A percentile compares a stretch with the other conserved stretches of the same genome.
Conservation (phyloP, 2,329 filamentous ascomycete genomes). For the Fusarium brachygibbosum region DNA sequence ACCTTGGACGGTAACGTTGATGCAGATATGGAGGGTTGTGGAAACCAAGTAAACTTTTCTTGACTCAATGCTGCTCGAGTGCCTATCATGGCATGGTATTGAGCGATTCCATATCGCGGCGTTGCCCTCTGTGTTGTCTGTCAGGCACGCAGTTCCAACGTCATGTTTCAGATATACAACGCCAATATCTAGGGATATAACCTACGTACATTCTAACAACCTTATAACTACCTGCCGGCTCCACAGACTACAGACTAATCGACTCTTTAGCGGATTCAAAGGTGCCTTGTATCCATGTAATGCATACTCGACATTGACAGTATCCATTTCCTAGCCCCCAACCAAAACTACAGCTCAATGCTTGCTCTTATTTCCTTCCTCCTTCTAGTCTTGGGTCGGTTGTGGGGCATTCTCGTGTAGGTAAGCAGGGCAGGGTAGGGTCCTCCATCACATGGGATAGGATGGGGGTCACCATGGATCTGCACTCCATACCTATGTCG, state of each 20-base stretch:
- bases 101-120: background rate
- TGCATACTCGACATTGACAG: slow-evolving; percentile 11
- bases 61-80: background rate
- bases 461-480: slow-evolving; percentile 28
- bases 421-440: slow-evolving; percentile 16
- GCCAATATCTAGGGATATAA: background rate
- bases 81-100: background rate
- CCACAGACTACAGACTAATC: background rate
- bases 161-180: slow-evolving; percentile 15
- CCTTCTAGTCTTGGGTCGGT: slow-evolving; percentile 11
- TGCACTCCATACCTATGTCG: slow-evolving; percentile 23
- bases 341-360: background rate
- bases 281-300: slow-evolving; percentile 1
- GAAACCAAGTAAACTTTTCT: background rate
- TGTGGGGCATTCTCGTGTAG: slow-evolving; percentile 29
- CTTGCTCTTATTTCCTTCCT: slow-evolving; percentile 9
- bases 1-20: slow-evolving; percentile 10
- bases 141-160: slow-evolving; percentile 5
- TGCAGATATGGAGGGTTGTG: background rate
- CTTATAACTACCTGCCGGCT: background rate
- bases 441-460: slow-evolving; percentile 31
- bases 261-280: slow-evolving; percentile 11
- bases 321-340: slow-evolving; percentile 2
- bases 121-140: background rate
- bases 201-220: background rate